Percentiles rank a stretch among this genome's conserved stretches.
These are phyloP conservation scores for Cetraspora pellucida DNA, from an alignment of 192 early-diverging fungal species.

Conservation along the genomic window DNA sequence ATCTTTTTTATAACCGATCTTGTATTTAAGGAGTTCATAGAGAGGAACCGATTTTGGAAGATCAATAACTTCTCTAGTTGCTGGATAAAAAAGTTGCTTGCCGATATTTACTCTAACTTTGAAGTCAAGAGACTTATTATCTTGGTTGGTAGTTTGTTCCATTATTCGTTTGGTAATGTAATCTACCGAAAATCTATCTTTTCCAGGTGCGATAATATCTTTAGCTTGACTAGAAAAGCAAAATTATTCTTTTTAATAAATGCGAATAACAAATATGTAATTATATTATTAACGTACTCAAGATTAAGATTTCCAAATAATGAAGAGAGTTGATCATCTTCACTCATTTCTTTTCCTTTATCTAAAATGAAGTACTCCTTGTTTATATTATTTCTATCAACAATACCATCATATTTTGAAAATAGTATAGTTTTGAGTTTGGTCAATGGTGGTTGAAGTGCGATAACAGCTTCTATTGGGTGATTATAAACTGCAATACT, in stretches of 20 bases:
- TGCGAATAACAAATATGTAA: background rate
- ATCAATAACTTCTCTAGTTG: background rate
- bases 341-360: background rate
- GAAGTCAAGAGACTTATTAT: background rate
- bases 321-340: background rate
- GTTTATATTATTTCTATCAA: background rate
- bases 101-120: background rate
- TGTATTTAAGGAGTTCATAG: background rate
- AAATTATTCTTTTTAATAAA: background rate
- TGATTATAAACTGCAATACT: background rate
- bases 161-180: background rate
- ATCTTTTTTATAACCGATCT: background rate
- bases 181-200: background rate
- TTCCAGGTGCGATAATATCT: background rate
- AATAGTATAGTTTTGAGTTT: background rate
- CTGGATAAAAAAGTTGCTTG: background rate
- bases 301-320: background rate
- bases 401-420: background rate
- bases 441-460: background rate
- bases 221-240: background rate
- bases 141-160: background rate
- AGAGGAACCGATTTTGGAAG: background rate
- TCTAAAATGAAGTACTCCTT: background rate
- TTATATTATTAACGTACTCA: background rate
- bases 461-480: background rate